Conservation (phyloP, 83 land plant genomes). For the Picea mariana region DNA sequence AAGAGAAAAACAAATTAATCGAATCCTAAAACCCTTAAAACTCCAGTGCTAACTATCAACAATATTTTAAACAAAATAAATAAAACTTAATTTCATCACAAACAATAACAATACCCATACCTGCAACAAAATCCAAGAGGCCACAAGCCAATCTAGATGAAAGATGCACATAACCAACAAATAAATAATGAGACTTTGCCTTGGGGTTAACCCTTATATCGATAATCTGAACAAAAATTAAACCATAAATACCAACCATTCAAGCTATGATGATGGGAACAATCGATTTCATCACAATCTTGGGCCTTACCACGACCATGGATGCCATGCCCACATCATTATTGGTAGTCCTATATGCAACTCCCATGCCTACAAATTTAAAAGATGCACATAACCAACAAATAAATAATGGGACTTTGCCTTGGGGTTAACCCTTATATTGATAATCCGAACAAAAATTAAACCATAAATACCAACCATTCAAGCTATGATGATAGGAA, state of each 20-base stretch:
- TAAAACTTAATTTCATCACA: slow-evolving; percentile 52
- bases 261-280: slow-evolving; percentile 69
- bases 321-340: not conserved
- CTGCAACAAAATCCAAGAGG: slow-evolving; percentile 81
- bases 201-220: slow-evolving; percentile 89
- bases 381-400: slow-evolving; percentile 88
- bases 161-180: slow-evolving; percentile 90
- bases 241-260: slow-evolving; percentile 84
- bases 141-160: slow-evolving; percentile 89
- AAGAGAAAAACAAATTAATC: no score
- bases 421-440: slow-evolving; percentile 89
- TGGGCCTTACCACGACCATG: rapidly evolving
- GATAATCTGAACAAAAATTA: slow-evolving; percentile 90
- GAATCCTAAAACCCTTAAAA: no score
- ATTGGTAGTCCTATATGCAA: slow-evolving; percentile 91
- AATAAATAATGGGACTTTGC: slow-evolving; percentile 85
- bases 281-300: no score
- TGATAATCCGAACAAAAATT: slow-evolving; percentile 89
- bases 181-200: slow-evolving; percentile 82
- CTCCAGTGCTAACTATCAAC: no score
- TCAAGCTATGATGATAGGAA: slow-evolving; percentile 75
- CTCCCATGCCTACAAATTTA: slow-evolving; percentile 82
- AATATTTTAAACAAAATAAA: no score
- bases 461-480: slow-evolving; percentile 88
- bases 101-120: slow-evolving; percentile 92